These are phyloP conservation scores for Diplosphaera chodatii DNA, from an alignment of 139 green algal genomes.

Conservation along the genomic window DNA sequence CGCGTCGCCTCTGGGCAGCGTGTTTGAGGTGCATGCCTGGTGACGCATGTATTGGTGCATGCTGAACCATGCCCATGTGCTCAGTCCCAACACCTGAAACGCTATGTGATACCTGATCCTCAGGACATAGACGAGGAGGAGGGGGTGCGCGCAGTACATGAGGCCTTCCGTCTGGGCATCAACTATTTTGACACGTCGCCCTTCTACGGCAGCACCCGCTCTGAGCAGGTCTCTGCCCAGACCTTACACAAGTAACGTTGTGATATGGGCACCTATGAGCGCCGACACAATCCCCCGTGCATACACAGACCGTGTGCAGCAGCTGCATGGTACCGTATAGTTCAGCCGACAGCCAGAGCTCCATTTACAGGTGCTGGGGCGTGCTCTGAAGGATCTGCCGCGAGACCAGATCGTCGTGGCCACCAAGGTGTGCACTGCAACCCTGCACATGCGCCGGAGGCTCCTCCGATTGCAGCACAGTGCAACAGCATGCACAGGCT, in stretches of 20 bases:
- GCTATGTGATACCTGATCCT: neutral
- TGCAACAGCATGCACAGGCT: too few relatives aligned
- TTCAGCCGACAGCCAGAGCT: neutral
- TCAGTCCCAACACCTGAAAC: too few relatives aligned
- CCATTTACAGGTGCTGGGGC: constrained; percentile 59
- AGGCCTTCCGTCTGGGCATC: constrained; percentile 76
- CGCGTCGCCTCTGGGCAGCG: constrained; percentile 78
- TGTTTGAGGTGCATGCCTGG: constrained; percentile 60
- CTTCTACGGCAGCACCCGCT: constrained; percentile 81
- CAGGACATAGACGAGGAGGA: constrained; percentile 66
- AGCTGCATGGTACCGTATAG: neutral
- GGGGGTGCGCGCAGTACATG: constrained; percentile 60
- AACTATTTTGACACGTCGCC: constrained; percentile 96
- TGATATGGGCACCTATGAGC: too few relatives aligned
- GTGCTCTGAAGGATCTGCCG: constrained; percentile 65
- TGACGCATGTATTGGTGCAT: neutral
- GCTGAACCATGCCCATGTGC: neutral
- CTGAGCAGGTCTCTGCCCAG: constrained; percentile 48
- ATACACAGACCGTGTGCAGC: too few relatives aligned
- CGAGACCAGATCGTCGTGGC: constrained; percentile 73
- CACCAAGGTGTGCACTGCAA: constrained; percentile 57
- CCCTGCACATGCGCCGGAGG: too few relatives aligned
- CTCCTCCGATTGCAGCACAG: too few relatives aligned
- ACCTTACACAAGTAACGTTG: neutral
- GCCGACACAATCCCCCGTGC: too few relatives aligned